These are phyloP conservation scores for Colletotrichum eleusines DNA, from an alignment of 2,329 filamentous ascomycete genomes.

Conservation along the genomic window DNA sequence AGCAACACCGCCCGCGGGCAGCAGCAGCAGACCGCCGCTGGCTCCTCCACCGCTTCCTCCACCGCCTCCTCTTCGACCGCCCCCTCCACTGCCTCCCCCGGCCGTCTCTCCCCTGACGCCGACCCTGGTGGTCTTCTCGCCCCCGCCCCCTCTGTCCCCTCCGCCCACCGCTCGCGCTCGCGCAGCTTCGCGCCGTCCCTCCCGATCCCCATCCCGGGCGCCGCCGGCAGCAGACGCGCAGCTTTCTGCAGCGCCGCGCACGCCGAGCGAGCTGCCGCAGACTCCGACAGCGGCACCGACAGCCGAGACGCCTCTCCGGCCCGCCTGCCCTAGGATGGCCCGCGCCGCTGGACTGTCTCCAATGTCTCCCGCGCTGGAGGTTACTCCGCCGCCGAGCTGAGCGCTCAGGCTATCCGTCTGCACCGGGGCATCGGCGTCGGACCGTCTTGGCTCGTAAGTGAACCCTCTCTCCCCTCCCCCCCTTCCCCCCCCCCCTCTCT, in stretches of 20 bases:
- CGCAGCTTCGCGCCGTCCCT: slow-evolving; percentile 3
- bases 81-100: not conserved
- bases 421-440: slow-evolving; percentile 22
- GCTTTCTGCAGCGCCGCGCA: slow-evolving; percentile 8
- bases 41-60: not conserved
- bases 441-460: slow-evolving; percentile 21
- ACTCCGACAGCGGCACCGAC: not conserved
- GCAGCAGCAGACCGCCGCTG: not conserved
- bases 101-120: not conserved
- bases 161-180: not conserved
- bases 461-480: not conserved
- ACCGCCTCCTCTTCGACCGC: too few species aligned
- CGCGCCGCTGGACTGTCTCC: slow-evolving; percentile 35
- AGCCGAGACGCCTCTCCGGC: not conserved
- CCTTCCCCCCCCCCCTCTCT: not conserved
- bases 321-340: slow-evolving; percentile 28
- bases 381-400: slow-evolving; percentile 25
- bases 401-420: slow-evolving; percentile 16
- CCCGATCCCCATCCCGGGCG: slow-evolving; percentile 25
- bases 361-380: slow-evolving; percentile 29
- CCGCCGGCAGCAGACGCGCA: slow-evolving; percentile 6
- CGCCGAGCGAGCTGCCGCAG: not conserved
- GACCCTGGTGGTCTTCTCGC: not conserved
- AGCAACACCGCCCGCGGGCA: not conserved
- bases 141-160: too few species aligned